phyloP scores from a whole-genome alignment of 495 filamentous ascomycete species.

The Aspergillus leporis region DNA sequence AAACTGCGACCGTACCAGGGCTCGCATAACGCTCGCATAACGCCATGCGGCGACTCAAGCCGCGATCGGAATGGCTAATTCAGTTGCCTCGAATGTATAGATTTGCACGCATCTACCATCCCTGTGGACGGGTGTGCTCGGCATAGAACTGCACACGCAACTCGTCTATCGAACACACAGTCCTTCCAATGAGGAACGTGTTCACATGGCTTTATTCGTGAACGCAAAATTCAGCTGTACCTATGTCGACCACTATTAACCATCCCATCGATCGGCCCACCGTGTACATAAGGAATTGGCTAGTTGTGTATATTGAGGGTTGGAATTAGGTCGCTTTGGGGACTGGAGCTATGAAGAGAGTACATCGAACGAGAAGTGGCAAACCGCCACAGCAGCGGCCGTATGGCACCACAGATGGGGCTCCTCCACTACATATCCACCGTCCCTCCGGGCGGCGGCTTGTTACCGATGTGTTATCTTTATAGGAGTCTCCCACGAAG shows the following conservation, averaged over 20 bases:
- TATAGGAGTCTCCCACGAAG: no score
- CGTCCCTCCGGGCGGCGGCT: no score
- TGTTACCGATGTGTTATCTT: no score
- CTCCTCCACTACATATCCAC: neutral
- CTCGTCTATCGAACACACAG: neutral
- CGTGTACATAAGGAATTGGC: neutral
- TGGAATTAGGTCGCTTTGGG: neutral
- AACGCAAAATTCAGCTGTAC: neutral
- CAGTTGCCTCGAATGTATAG: no score
- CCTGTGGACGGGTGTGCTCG: no score
- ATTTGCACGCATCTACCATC: no score
- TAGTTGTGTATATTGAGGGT: neutral
- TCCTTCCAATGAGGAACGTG: neutral
- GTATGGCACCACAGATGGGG: neutral
- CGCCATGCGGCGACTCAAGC: no score
- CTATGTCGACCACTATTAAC: no score
- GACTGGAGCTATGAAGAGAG: neutral
- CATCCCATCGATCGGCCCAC: neutral
- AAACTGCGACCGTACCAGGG: no score
- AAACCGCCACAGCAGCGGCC: neutral
- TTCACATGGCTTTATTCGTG: neutral
- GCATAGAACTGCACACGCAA: neutral
- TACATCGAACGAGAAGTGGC: neutral
- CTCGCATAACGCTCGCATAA: no score
- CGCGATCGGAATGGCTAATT: no score